Percentiles rank a stretch among this genome's conserved stretches.
These are phyloP conservation scores for Musa balbisiana DNA, from an alignment of 202 grass and related monocot species.

Conservation along the genomic window DNA sequence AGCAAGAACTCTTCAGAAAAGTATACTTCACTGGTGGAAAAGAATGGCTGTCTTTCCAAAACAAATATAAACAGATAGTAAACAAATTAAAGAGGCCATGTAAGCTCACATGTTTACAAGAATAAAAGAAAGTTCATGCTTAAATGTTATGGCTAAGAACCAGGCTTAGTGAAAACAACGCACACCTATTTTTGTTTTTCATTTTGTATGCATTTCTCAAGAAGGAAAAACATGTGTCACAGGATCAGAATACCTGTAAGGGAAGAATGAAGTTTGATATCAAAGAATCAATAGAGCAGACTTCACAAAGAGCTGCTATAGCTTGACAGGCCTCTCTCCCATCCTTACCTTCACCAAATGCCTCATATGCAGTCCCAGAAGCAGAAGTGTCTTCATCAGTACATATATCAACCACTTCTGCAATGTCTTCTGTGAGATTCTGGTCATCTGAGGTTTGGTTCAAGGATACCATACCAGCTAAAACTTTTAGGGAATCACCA, in stretches of 20 bases:
- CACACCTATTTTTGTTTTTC: not conserved
- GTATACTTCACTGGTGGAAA: not conserved
- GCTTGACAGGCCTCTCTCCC: conserved; percentile 88
- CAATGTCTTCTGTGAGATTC: not conserved
- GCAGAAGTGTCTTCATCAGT: conserved; percentile 30
- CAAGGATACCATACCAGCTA: conserved; percentile 62
- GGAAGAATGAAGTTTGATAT: conserved; percentile 98
- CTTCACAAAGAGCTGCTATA: conserved; percentile 84
- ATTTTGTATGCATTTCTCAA: not conserved
- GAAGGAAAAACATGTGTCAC: no score
- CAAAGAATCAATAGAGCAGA: conserved; percentile 81
- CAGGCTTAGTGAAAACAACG: no score
- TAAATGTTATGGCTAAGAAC: no score
- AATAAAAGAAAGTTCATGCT: not conserved
- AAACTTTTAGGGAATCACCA: conserved; percentile 60
- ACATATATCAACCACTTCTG: not conserved
- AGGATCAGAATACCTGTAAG: conserved; percentile 60
- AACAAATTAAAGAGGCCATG: not conserved
- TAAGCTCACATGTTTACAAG: not conserved
- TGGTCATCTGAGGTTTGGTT: conserved; percentile 31
- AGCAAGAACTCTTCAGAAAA: not conserved
- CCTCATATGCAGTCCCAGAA: conserved; percentile 78
- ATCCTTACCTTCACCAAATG: conserved; percentile 77
- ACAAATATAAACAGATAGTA: not conserved
- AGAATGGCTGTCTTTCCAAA: not conserved